phyloP scores from a whole-genome alignment of 1,284 basidiomycete species.

The Ustilago trichophora region DNA sequence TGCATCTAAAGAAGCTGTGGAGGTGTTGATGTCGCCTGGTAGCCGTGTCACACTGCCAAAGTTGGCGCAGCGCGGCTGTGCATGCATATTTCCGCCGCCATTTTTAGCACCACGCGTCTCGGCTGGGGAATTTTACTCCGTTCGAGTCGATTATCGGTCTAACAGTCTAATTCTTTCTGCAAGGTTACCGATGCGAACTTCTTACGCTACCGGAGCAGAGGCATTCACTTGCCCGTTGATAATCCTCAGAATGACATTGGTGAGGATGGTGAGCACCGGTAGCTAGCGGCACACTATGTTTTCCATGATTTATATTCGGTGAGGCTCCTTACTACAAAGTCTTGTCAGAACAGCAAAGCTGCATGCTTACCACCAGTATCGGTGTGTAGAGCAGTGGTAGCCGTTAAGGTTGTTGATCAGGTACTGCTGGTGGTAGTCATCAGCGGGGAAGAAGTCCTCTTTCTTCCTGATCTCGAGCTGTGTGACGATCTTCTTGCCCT shows the following conservation, averaged over 20 bases:
- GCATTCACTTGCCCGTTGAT: too few relatives aligned
- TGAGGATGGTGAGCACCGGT: too few relatives aligned
- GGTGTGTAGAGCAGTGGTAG: conserved; percentile 59
- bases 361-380: conserved; percentile 36
- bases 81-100: neutral
- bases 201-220: too few relatives aligned
- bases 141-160: too few relatives aligned
- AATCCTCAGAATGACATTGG: too few relatives aligned
- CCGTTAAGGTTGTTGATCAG: conserved; percentile 59
- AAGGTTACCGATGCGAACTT: too few relatives aligned
- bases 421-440: conserved; percentile 64
- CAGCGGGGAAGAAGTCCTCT: conserved; percentile 54
- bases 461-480: conserved; percentile 47
- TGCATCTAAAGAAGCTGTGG: conserved; percentile 10
- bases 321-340: too few relatives aligned
- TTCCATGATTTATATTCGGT: too few relatives aligned
- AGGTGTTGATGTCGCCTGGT: conserved; percentile 33
- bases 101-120: conserved; percentile 16
- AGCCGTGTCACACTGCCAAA: too few relatives aligned
- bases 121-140: neutral
- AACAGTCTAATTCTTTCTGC: too few relatives aligned
- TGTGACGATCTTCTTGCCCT: conserved; percentile 80
- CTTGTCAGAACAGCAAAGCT: too few relatives aligned
- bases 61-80: conserved; percentile 7
- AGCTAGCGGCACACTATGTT: too few relatives aligned